Conservation (phyloP, 148 eudicot species). For the Vaccinium darrowii region DNA sequence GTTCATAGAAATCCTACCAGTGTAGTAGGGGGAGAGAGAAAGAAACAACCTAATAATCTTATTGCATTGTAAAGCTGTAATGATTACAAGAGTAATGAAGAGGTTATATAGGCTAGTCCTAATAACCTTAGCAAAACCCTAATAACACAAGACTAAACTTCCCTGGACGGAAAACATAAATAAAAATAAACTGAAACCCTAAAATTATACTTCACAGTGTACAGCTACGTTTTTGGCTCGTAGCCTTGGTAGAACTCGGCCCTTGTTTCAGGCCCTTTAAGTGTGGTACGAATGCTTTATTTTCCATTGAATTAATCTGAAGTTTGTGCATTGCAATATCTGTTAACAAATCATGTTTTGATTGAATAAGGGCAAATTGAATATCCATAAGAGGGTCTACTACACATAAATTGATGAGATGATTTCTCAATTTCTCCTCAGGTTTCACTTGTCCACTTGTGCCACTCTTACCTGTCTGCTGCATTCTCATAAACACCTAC, state of each 20-base stretch:
- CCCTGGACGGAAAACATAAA: too few species aligned
- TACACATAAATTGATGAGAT: neutral
- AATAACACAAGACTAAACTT: too few species aligned
- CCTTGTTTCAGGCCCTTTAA: neutral
- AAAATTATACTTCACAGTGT: too few species aligned
- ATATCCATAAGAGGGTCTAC: neutral
- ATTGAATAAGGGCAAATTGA: neutral
- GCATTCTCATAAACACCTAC: constrained; percentile 66
- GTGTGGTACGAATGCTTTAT: neutral
- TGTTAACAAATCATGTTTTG: neutral
- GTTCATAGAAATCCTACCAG: neutral
- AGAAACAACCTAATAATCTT: too few species aligned
- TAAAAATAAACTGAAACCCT: too few species aligned
- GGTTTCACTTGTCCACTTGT: constrained; percentile 77
- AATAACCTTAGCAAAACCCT: too few species aligned
- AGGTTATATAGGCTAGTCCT: too few species aligned
- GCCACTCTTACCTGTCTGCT: constrained; percentile 56
- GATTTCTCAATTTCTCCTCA: constrained; percentile 25
- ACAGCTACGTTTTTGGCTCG: neutral
- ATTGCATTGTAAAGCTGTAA: too few species aligned
- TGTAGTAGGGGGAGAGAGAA: too few species aligned
- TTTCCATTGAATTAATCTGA: neutral
- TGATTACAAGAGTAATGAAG: too few species aligned
- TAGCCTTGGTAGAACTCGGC: neutral
- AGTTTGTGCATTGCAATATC: neutral